phyloP scores from a whole-genome alignment of 495 filamentous ascomycete genomes.

The Penicillium argentinense region DNA sequence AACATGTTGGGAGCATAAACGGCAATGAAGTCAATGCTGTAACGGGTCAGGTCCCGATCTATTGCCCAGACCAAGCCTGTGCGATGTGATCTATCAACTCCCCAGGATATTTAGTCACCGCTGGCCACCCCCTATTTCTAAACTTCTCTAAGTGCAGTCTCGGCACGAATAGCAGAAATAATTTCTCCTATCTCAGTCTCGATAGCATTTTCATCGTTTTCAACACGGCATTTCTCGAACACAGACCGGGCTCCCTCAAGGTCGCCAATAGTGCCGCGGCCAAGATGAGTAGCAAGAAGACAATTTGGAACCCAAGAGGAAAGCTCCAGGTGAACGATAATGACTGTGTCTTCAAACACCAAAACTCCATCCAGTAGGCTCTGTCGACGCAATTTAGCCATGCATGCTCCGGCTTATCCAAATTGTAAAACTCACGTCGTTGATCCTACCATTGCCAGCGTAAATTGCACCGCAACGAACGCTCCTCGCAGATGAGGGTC shows the following conservation, averaged over 20 bases:
- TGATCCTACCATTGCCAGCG: slow-evolving; percentile 26
- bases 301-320: slow-evolving; percentile 35
- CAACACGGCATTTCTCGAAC: slow-evolving; percentile 23
- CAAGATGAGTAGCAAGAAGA: slow-evolving; percentile 24
- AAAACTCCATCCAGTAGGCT: slow-evolving; percentile 56
- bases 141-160: no score
- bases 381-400: no score
- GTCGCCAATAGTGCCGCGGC: slow-evolving; percentile 33
- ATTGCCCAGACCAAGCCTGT: no score
- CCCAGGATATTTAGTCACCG: no score
- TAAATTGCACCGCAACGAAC: slow-evolving; percentile 25
- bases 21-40: slow-evolving; percentile 38
- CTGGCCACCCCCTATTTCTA: no score
- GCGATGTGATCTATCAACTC: no score
- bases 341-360: slow-evolving; percentile 36
- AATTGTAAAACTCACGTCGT: slow-evolving; percentile 37
- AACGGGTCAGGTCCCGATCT: no score
- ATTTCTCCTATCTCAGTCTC: slow-evolving; percentile 31
- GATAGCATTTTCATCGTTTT: slow-evolving; percentile 13
- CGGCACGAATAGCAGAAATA: slow-evolving; percentile 18
- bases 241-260: slow-evolving; percentile 41
- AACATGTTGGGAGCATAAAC: slow-evolving; percentile 34
- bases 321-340: slow-evolving; percentile 33
- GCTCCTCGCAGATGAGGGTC: slow-evolving; percentile 18
- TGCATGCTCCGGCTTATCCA: no score